These are phyloP conservation scores for Acanthamoeba culbertsoni DNA, from an alignment of 208 protist genomes.

Conservation along the genomic window DNA sequence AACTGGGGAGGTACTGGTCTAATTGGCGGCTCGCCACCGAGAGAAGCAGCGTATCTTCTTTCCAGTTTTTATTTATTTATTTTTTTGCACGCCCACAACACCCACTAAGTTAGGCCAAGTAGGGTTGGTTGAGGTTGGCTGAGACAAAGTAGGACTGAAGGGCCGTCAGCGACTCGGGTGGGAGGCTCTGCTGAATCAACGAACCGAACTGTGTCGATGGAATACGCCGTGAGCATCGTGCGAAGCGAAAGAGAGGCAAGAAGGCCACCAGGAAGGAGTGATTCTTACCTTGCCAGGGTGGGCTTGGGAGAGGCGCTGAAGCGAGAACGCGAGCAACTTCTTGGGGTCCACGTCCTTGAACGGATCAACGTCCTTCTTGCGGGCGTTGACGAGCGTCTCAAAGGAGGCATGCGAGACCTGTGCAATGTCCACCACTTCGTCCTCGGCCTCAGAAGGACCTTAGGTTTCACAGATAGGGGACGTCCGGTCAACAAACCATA, in stretches of 20 bases:
- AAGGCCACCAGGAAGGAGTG: not conserved
- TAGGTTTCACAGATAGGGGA: not conserved
- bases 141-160: constrained; percentile 36
- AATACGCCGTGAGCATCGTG: not conserved
- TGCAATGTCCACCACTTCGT: constrained; percentile 1
- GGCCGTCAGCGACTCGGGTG: not conserved
- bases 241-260: not conserved
- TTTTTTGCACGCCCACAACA: no score
- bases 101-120: constrained; percentile 32
- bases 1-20: no score
- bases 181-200: not conserved
- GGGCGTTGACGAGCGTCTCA: not conserved
- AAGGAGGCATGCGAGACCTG: not conserved
- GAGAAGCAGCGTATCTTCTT: no score
- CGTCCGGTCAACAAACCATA: not conserved
- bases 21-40: no score
- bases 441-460: not conserved
- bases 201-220: not conserved
- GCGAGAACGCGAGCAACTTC: constrained; percentile 30
- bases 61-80: no score
- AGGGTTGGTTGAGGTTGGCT: not conserved
- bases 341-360: constrained; percentile 52
- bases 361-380: constrained; percentile 44
- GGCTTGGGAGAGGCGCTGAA: not conserved
- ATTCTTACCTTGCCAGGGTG: constrained; percentile 27